phyloP scores from a whole-genome alignment of 306 rosid genomes.

The Vicia faba region DNA sequence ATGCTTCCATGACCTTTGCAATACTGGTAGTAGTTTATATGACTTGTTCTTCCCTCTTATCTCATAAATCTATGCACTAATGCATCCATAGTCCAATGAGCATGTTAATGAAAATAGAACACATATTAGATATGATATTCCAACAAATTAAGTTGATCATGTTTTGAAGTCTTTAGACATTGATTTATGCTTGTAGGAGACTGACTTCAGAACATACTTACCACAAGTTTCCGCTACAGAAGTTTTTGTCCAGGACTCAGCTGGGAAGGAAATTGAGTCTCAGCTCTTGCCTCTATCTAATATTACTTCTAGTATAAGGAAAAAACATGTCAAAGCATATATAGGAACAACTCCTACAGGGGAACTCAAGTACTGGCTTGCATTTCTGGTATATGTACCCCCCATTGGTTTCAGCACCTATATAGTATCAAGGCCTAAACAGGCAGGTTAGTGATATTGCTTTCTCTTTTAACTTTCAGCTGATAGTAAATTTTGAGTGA shows the following conservation, averaged over 20 bases:
- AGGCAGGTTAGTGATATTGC: conserved; percentile 41
- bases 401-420: conserved; percentile 89
- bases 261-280: conserved; percentile 72
- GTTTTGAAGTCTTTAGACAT: conserved; percentile 17
- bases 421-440: conserved; percentile 49
- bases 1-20: too few relatives aligned
- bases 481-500: neutral
- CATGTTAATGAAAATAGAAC: conserved; percentile 16
- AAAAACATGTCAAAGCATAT: conserved; percentile 56
- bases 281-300: conserved; percentile 69
- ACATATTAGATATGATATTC: conserved; percentile 23
- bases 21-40: neutral
- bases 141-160: neutral
- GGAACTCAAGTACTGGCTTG: conserved; percentile 66
- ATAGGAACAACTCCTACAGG: conserved; percentile 50
- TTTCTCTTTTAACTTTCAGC: conserved; percentile 22
- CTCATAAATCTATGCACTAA: conserved; percentile 14
- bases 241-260: conserved; percentile 62
- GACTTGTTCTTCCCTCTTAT: neutral
- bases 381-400: conserved; percentile 71
- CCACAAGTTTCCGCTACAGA: conserved; percentile 60
- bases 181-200: conserved; percentile 23
- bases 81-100: conserved; percentile 21
- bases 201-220: conserved; percentile 32
- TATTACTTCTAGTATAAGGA: conserved; percentile 52